Conservation (phyloP, 306 rosid genomes). For the Amphicarpaea edgeworthii region DNA sequence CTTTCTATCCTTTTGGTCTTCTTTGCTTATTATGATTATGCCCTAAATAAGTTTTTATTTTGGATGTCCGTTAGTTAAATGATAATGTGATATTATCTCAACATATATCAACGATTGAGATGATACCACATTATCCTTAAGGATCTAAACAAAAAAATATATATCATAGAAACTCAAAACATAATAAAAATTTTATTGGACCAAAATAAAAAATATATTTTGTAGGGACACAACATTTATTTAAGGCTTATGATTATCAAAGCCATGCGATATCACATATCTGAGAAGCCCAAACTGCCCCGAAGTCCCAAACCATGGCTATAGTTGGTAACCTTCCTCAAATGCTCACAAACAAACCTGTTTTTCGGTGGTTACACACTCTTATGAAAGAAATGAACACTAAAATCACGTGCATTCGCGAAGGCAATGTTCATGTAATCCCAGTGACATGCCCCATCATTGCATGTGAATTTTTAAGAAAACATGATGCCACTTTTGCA, state of each 20-base stretch:
- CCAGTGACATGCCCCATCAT: not conserved
- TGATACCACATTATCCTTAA: too few relatives aligned
- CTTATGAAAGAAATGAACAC: slow-evolving; percentile 28
- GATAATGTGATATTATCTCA: too few relatives aligned
- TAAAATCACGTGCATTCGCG: not conserved
- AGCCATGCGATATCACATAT: not conserved
- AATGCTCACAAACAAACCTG: slow-evolving; percentile 40
- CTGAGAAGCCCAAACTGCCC: slow-evolving; percentile 1
- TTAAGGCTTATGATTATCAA: too few relatives aligned
- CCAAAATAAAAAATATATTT: too few relatives aligned
- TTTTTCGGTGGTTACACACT: not conserved
- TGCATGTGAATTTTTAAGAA: slow-evolving; percentile 23
- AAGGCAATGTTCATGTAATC: slow-evolving; percentile 2
- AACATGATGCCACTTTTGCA: slow-evolving; percentile 44
- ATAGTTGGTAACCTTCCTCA: slow-evolving; percentile 45
- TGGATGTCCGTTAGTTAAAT: too few relatives aligned
- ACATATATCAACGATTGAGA: too few relatives aligned
- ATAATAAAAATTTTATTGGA: too few relatives aligned
- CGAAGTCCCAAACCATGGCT: slow-evolving; percentile 48
- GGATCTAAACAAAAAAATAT: too few relatives aligned
- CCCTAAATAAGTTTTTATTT: too few relatives aligned
- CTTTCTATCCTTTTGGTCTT: too few relatives aligned
- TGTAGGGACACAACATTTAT: too few relatives aligned
- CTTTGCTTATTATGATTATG: not conserved
- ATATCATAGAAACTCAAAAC: too few relatives aligned